Conservation (phyloP, 495 filamentous ascomycete genomes). For the Penicillium lividum region DNA sequence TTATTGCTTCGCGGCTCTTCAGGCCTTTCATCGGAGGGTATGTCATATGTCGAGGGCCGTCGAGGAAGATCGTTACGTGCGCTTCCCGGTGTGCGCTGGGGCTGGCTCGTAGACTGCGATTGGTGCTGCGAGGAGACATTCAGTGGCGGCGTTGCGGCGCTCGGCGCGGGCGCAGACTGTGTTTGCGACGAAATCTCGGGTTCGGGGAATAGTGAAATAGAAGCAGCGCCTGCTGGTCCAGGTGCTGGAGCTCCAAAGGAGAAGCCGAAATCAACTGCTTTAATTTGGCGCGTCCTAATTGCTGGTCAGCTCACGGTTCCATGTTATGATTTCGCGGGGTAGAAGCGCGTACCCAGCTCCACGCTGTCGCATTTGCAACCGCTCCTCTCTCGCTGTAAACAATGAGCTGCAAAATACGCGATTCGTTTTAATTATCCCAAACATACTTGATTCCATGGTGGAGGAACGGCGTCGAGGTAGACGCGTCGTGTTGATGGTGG, state of each 20-base stretch:
- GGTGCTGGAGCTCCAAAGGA: conserved; percentile 39
- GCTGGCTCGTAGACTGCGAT: conserved; percentile 8
- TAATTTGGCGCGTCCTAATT: conserved; percentile 46
- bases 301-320: conserved; percentile 23
- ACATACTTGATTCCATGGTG: conserved; percentile 47
- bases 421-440: background rate
- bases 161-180: conserved; percentile 10
- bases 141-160: conserved; percentile 14
- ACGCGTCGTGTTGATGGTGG: conserved; percentile 37
- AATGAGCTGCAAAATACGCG: conserved; percentile 21
- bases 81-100: conserved; percentile 25
- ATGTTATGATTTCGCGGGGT: conserved; percentile 33
- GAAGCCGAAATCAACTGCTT: conserved; percentile 53
- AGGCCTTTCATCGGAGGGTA: conserved; percentile 23
- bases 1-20: conserved; percentile 25
- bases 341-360: conserved; percentile 55
- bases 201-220: conserved; percentile 23
- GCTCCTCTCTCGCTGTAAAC: conserved; percentile 52
- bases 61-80: conserved; percentile 28
- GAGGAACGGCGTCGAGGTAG: conserved; percentile 38
- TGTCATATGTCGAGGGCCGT: conserved; percentile 30
- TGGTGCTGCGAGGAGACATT: conserved; percentile 14
- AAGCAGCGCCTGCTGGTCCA: conserved; percentile 14
- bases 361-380: conserved; percentile 59
- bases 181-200: conserved; percentile 21